Evolutionary conservation across 1,139 yeast genomes (phyloP).

Genomic region (Suhomyces bolitotheri): DNA sequence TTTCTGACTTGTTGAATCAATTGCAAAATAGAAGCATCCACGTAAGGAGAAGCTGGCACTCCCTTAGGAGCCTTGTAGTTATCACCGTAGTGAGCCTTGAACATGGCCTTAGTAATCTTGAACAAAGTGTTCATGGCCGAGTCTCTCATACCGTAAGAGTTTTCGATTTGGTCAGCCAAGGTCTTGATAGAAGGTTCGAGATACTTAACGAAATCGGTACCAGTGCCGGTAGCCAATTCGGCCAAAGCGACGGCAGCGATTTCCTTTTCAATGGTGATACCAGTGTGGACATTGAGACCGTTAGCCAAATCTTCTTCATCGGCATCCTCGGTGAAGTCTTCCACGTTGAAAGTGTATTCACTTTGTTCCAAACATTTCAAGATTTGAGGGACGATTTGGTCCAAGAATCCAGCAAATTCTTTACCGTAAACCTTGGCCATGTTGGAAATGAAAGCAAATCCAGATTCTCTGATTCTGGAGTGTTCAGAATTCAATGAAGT

Average conservation of each 20-base stretch:
- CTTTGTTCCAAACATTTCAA: slow-evolving; percentile 82
- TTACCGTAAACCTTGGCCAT: slow-evolving; percentile 93
- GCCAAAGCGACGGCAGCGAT: slow-evolving; percentile 92
- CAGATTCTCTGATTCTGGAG: slow-evolving; percentile 89
- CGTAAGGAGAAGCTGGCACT: slow-evolving; percentile 62
- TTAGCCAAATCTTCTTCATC: slow-evolving; percentile 63
- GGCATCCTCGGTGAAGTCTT: slow-evolving; percentile 34
- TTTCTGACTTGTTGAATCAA: slow-evolving; percentile 68
- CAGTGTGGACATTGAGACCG: slow-evolving; percentile 84
- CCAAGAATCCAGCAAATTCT: slow-evolving; percentile 85
- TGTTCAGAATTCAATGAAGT: slow-evolving; percentile 74
- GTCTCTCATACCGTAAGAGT: slow-evolving; percentile 90
- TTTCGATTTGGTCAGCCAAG: slow-evolving; percentile 72
- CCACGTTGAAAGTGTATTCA: slow-evolving; percentile 60
- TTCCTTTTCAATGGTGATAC: slow-evolving; percentile 95
- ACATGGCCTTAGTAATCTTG: slow-evolving; percentile 77
- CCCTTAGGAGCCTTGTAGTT: slow-evolving; percentile 68
- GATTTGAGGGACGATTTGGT: slow-evolving; percentile 79
- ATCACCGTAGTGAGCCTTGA: slow-evolving; percentile 54
- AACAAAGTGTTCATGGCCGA: slow-evolving; percentile 81
- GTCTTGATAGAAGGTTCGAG: slow-evolving; percentile 70
- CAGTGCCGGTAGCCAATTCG: slow-evolving; percentile 85
- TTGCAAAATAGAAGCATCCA: slow-evolving; percentile 56
- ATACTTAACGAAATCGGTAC: slow-evolving; percentile 74
- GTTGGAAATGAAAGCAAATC: slow-evolving; percentile 91